Percentiles rank a stretch among this genome's conserved stretches.
phyloP scores from a whole-genome alignment of 768 basidiomycete genomes.

The Rhizopogon vulgaris region DNA sequence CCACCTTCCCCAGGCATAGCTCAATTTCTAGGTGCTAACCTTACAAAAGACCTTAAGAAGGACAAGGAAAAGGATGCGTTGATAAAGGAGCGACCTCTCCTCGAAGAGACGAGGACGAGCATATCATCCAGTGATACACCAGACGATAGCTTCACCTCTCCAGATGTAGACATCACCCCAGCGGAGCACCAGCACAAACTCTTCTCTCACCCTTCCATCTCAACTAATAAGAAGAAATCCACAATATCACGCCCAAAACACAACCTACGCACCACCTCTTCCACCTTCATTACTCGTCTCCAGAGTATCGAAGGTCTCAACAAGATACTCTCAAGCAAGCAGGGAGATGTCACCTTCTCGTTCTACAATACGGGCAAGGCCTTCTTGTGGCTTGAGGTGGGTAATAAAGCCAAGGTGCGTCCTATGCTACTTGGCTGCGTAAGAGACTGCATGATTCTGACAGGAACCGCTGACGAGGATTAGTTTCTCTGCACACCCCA shows the following conservation, averaged over 20 bases:
- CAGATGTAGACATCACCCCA: slow-evolving; percentile 31
- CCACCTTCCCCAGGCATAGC: slow-evolving; percentile 56
- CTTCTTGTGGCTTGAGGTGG: slow-evolving; percentile 82
- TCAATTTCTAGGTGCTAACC: slow-evolving; percentile 58
- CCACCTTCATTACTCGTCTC: slow-evolving; percentile 85
- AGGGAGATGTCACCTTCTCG: slow-evolving; percentile 79
- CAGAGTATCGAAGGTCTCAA: slow-evolving; percentile 75
- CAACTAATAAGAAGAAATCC: slow-evolving; percentile 56
- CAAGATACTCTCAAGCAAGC: slow-evolving; percentile 65
- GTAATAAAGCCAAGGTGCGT: slow-evolving; percentile 76
- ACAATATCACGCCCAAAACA: slow-evolving; percentile 71
- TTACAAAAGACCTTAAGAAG: slow-evolving; percentile 52
- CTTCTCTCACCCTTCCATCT: slow-evolving; percentile 48
- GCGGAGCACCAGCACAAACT: slow-evolving; percentile 43
- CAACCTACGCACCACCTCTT: slow-evolving; percentile 85
- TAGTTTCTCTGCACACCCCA: slow-evolving; percentile 81
- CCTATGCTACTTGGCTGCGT: neutral
- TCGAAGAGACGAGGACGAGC: slow-evolving; percentile 64
- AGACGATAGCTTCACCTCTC: slow-evolving; percentile 44
- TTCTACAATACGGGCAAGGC: slow-evolving; percentile 87
- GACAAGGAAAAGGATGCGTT: slow-evolving; percentile 34
- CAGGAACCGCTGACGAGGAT: slow-evolving; percentile 86
- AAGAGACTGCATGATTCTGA: slow-evolving; percentile 6
- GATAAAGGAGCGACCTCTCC: slow-evolving; percentile 29
- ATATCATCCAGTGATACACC: slow-evolving; percentile 79